Evolutionary conservation across 495 filamentous ascomycete species (phyloP).

Genomic region (Chaetomium fimeti): DNA sequence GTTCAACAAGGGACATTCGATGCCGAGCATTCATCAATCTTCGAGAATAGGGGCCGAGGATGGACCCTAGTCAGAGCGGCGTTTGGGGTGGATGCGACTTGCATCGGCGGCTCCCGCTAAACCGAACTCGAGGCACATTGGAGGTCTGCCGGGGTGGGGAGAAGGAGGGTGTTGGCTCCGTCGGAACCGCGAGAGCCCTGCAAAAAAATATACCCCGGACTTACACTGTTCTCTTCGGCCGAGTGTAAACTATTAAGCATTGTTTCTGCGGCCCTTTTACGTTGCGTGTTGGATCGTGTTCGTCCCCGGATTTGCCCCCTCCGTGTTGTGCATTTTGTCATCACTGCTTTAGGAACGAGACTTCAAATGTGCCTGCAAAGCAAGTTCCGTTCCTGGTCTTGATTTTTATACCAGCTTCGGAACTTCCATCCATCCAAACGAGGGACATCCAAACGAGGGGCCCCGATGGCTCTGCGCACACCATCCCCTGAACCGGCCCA

Average conservation of each 20-base stretch:
- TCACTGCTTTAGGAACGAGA: not conserved
- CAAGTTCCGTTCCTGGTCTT: not conserved
- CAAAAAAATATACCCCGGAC: conserved; percentile 14
- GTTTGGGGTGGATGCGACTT: conserved; percentile 9
- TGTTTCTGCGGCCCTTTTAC: not conserved
- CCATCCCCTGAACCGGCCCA: not conserved
- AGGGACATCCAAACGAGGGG: too few species aligned
- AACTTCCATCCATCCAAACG: not conserved
- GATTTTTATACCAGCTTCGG: not conserved
- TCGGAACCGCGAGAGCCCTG: conserved; percentile 4
- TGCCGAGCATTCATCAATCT: too few species aligned
- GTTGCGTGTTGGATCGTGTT: not conserved
- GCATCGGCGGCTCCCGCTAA: conserved; percentile 20
- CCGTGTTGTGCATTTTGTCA: not conserved
- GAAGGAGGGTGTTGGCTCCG: conserved; percentile 7
- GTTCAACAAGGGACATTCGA: too few species aligned
- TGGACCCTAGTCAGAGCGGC: conserved; percentile 1
- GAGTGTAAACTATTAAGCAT: not conserved
- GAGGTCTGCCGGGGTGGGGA: conserved; percentile 10
- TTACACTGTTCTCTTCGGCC: not conserved
- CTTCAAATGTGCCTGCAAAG: not conserved
- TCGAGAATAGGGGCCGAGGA: conserved; percentile 16
- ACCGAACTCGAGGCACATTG: conserved; percentile 4
- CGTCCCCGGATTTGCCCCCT: not conserved
- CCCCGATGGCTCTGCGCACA: conserved; percentile 1